phyloP scores from a whole-genome alignment of 441 rosid genomes.

The Jatropha podagrica region DNA sequence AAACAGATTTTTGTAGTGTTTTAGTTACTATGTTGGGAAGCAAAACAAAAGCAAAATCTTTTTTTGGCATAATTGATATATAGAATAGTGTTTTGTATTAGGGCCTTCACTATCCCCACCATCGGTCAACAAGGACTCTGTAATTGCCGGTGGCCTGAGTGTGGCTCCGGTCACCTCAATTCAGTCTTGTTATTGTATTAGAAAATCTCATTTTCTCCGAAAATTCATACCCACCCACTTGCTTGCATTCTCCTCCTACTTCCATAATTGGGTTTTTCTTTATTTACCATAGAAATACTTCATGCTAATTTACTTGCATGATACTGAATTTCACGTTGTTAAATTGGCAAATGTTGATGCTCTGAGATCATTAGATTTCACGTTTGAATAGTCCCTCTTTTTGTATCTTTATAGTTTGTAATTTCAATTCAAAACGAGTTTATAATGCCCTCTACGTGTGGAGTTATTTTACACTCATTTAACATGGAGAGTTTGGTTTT shows the following conservation, averaged over 20 bases:
- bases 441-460: too few relatives aligned
- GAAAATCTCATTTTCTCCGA: background rate
- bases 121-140: slow-evolving; percentile 18
- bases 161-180: slow-evolving; percentile 18
- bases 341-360: too few relatives aligned
- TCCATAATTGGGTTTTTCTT: slow-evolving; percentile 6
- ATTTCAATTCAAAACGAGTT: too few relatives aligned
- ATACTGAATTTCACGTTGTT: too few relatives aligned
- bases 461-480: too few relatives aligned
- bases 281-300: background rate
- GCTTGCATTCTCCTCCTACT: background rate
- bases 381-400: too few relatives aligned
- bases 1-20: slow-evolving; percentile 13
- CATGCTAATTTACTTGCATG: too few relatives aligned
- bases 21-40: slow-evolving; percentile 18
- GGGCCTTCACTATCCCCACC: slow-evolving; percentile 14
- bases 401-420: too few relatives aligned
- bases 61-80: background rate
- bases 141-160: slow-evolving; percentile 13
- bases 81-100: background rate
- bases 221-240: slow-evolving; percentile 3
- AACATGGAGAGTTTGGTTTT: too few relatives aligned
- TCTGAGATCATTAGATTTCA: too few relatives aligned
- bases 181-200: background rate
- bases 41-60: slow-evolving; percentile 15